phyloP scores from a whole-genome alignment of 2,329 filamentous ascomycete species.

The Penicillium sp. region DNA sequence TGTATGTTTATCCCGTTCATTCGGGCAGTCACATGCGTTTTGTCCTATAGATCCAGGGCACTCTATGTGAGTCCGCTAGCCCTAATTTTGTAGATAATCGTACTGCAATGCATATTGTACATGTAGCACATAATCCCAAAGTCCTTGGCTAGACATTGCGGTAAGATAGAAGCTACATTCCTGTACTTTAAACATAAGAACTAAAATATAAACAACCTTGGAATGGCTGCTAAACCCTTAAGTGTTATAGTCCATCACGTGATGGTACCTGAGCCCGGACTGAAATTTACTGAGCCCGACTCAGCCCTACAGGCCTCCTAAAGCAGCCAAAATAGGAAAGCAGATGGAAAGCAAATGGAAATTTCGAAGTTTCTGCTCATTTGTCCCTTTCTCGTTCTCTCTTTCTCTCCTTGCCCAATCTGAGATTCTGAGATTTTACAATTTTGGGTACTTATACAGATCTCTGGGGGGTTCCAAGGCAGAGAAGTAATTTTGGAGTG shows the following conservation, averaged over 20 bases:
- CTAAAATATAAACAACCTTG: background rate
- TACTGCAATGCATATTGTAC: background rate
- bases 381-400: constrained; percentile 3
- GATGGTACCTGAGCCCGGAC: background rate
- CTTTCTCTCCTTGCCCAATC: constrained; percentile 6
- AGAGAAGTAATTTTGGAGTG: constrained; percentile 33
- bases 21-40: background rate
- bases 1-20: background rate
- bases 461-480: constrained; percentile 13
- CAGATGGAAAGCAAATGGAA: constrained; percentile 2
- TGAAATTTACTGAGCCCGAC: background rate
- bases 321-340: constrained; percentile 7
- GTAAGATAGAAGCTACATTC: background rate
- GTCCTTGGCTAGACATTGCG: background rate
- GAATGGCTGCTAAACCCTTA: background rate
- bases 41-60: background rate
- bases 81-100: background rate
- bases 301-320: background rate
- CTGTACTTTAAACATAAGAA: background rate
- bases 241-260: background rate
- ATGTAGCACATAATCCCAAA: background rate
- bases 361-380: constrained; percentile 8
- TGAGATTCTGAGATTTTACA: constrained; percentile 10
- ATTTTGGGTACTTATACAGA: constrained; percentile 15
- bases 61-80: background rate